phyloP scores from a whole-genome alignment of 331 rosid species.

The Quercus lobata region DNA sequence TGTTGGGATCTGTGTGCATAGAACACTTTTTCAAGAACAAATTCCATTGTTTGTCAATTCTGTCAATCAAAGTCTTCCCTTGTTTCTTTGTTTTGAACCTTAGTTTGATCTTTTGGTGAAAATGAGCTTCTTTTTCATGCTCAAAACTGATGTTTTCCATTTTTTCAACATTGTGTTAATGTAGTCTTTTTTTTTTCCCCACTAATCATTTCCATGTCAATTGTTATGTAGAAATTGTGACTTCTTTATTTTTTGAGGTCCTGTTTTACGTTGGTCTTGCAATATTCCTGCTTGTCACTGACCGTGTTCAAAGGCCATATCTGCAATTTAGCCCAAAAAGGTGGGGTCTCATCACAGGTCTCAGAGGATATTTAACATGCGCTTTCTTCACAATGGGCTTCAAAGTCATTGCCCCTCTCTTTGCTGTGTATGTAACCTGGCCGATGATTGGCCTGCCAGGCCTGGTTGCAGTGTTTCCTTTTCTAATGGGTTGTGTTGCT shows the following conservation, averaged over 20 bases:
- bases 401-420: conserved; percentile 61
- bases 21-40: too few relatives aligned
- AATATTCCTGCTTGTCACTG: conserved; percentile 58
- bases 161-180: not conserved
- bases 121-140: not conserved
- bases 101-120: not conserved
- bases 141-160: not conserved
- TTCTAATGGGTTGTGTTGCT: conserved; percentile 52
- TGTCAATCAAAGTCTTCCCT: not conserved
- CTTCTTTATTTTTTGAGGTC: conserved; percentile 49
- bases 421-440: conserved; percentile 52
- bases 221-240: conserved; percentile 62
- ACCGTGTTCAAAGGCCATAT: conserved; percentile 81
- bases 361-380: conserved; percentile 70
- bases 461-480: conserved; percentile 59
- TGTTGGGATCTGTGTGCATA: not conserved
- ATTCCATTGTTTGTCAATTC: not conserved
- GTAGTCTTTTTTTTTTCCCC: not conserved
- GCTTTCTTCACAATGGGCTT: conserved; percentile 62
- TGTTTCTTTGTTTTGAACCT: not conserved
- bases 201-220: conserved; percentile 14
- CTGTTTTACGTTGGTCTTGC: conserved; percentile 71
- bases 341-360: conserved; percentile 95
- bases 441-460: conserved; percentile 56
- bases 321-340: conserved; percentile 79